A percentile compares a stretch with the other conserved stretches of the same genome.
phyloP scores from a whole-genome alignment of 352 stramenopile genomes.

The Phytophthora sansomeana region DNA sequence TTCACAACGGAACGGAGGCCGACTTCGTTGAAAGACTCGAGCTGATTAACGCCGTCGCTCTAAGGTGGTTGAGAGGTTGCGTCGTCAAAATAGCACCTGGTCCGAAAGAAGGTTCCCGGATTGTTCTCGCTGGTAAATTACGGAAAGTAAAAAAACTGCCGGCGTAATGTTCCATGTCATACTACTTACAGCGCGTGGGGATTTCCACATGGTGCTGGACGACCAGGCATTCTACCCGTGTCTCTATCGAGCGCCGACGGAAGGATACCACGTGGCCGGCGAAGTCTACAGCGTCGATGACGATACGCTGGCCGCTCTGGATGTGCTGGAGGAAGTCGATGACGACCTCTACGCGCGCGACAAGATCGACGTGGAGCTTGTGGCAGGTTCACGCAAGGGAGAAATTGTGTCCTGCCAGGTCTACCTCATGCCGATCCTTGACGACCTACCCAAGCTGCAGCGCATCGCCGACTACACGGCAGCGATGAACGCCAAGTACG shows the following conservation, averaged over 20 bases:
- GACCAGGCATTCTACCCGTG: conserved; percentile 71
- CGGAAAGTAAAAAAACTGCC: too few relatives aligned
- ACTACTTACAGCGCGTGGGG: conserved; percentile 39
- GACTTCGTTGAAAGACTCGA: too few relatives aligned
- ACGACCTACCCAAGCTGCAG: conserved; percentile 45
- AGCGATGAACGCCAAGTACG: conserved; percentile 44
- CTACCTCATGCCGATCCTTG: conserved; percentile 53
- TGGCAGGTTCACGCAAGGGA: conserved; percentile 33
- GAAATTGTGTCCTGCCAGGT: conserved; percentile 35
- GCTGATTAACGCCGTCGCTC: too few relatives aligned
- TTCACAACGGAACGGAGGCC: too few relatives aligned
- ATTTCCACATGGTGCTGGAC: conserved; percentile 74
- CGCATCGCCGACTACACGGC: conserved; percentile 50
- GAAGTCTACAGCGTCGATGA: conserved; percentile 74
- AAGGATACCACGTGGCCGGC: conserved; percentile 56
- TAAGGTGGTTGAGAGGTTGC: too few relatives aligned
- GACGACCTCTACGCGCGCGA: conserved; percentile 60
- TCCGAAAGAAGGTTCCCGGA: too few relatives aligned
- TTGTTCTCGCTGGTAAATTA: too few relatives aligned
- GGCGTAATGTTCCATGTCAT: too few relatives aligned
- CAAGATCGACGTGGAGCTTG: conserved; percentile 49
- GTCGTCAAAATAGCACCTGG: too few relatives aligned
- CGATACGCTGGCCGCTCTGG: conserved; percentile 60
- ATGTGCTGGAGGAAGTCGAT: conserved; percentile 65
- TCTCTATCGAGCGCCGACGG: conserved; percentile 54